Evolutionary conservation across 176 grass and related monocot species (phyloP).

Genomic region (Aegilops bicornis): DNA sequence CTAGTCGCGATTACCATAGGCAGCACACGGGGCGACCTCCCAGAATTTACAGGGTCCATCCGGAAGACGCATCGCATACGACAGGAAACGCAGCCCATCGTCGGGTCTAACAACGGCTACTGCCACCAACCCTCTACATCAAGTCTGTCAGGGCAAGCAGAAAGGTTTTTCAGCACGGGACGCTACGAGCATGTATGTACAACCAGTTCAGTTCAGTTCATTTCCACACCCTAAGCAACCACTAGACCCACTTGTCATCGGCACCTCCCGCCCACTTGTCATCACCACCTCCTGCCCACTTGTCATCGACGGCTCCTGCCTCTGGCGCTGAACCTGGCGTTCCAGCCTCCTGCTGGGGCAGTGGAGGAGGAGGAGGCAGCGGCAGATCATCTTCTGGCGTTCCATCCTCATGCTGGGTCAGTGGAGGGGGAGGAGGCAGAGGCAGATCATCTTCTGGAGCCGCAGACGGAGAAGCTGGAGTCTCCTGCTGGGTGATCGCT

Average conservation of each 20-base stretch:
- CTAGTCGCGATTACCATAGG: not conserved
- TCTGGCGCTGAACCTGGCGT: not conserved
- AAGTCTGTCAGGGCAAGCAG: not conserved
- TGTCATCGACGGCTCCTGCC: not conserved
- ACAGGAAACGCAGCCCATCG: not conserved
- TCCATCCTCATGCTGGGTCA: not conserved
- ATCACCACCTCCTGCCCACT: not conserved
- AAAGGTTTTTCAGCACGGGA: not conserved
- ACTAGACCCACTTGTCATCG: not conserved
- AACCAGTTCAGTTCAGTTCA: not conserved
- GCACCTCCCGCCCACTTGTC: not conserved
- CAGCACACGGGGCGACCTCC: not conserved
- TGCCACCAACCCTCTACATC: not conserved
- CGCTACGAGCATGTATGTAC: not conserved
- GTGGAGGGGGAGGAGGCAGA: not conserved
- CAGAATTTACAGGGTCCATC: slow-evolving; percentile 19
- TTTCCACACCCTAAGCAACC: not conserved
- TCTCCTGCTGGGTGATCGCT: not conserved
- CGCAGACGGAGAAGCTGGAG: not conserved
- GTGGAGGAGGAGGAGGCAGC: not conserved
- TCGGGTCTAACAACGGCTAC: slow-evolving; percentile 6
- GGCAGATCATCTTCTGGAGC: not conserved
- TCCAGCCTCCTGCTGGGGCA: not conserved
- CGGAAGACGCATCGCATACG: not conserved
- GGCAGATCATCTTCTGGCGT: not conserved